These are phyloP conservation scores for Aspergillus pseudonomiae DNA, from an alignment of 2,329 filamentous ascomycete species.

Conservation along the genomic window DNA sequence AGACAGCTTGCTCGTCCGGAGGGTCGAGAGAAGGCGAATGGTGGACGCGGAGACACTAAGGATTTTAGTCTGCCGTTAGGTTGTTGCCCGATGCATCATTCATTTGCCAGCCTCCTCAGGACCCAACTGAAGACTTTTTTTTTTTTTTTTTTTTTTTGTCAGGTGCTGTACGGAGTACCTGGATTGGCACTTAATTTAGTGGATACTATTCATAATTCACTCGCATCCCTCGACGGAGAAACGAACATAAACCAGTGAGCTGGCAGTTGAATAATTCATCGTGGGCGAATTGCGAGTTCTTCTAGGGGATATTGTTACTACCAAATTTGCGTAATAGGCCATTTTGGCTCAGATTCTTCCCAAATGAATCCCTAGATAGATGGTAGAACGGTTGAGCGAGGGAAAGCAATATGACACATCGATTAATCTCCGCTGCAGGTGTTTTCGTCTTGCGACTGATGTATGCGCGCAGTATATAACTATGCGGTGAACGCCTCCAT, in stretches of 20 bases:
- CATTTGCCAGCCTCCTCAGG: constrained; percentile 4
- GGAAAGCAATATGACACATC: not conserved
- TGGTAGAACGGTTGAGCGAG: not conserved
- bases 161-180: not conserved
- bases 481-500: not conserved
- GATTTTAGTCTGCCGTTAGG: not conserved
- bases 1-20: not conserved
- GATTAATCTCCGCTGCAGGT: not conserved
- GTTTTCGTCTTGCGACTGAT: not conserved
- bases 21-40: not conserved
- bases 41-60: not conserved
- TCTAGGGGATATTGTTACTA: not conserved
- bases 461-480: not conserved
- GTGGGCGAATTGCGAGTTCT: not conserved
- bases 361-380: not conserved
- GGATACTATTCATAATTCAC: not conserved
- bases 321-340: not conserved
- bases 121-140: not conserved
- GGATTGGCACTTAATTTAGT: not conserved
- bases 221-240: not conserved
- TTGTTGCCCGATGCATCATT: constrained; percentile 3
- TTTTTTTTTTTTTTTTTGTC: not conserved
- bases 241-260: not conserved
- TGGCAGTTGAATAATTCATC: not conserved
- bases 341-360: too few species aligned